These are phyloP conservation scores for Lentinula sp. DNA, from an alignment of 768 basidiomycete genomes.

Conservation along the genomic window DNA sequence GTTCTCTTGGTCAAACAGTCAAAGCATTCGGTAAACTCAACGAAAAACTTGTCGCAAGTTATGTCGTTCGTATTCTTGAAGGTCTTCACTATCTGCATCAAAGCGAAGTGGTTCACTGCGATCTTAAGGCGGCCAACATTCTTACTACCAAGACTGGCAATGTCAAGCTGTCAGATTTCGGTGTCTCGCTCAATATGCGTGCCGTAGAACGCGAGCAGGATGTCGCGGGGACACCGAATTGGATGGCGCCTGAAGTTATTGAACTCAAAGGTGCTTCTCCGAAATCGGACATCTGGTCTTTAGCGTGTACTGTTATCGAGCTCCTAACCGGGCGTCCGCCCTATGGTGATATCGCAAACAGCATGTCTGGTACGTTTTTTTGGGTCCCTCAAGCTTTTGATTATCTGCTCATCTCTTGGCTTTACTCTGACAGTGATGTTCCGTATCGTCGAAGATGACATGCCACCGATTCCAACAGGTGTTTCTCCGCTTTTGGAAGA, in stretches of 20 bases:
- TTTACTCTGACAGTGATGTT: constrained; percentile 71
- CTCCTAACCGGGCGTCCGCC: constrained; percentile 89
- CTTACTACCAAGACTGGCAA: constrained; percentile 98
- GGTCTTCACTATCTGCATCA: constrained; percentile 90
- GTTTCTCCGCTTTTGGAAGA: constrained; percentile 72
- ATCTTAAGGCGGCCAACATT: constrained; percentile 97
- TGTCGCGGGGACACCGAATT: constrained; percentile 93
- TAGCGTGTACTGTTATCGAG: constrained; percentile 93
- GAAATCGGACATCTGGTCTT: constrained; percentile 93
- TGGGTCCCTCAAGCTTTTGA: constrained; percentile 6
- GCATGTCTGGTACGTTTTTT: constrained; percentile 70
- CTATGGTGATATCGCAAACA: constrained; percentile 83
- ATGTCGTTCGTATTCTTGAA: constrained; percentile 95
- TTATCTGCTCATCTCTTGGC: not conserved
- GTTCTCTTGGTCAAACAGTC: constrained; percentile 87
- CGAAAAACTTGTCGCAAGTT: constrained; percentile 85
- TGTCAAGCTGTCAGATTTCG: constrained; percentile 95
- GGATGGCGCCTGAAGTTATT: constrained; percentile 99
- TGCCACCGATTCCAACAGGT: constrained; percentile 79
- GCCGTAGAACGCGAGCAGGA: constrained; percentile 85
- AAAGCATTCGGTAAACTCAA: constrained; percentile 93
- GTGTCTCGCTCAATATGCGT: constrained; percentile 91
- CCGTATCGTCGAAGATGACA: constrained; percentile 90
- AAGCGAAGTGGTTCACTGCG: constrained; percentile 91
- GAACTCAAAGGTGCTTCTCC: constrained; percentile 90